Percentiles rank a stretch among this genome's conserved stretches.
phyloP scores from a whole-genome alignment of 192 early-diverging fungal genomes.

The Backusella liffmaniae region DNA sequence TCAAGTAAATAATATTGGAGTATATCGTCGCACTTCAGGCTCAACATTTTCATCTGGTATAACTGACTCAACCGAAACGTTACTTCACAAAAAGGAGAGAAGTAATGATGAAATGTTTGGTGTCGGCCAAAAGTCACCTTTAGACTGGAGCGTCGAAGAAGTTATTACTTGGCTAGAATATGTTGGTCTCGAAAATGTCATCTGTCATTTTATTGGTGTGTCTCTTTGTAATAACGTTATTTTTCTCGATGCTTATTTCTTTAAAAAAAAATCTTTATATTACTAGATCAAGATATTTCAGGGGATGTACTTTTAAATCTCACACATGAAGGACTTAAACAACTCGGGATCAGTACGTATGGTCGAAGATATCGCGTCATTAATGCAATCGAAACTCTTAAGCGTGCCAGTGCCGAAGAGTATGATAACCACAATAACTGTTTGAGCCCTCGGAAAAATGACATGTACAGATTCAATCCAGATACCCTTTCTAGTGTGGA shows the following conservation, averaged over 20 bases:
- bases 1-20: background rate
- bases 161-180: background rate
- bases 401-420: background rate
- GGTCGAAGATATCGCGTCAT: constrained; percentile 63
- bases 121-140: background rate
- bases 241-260: background rate
- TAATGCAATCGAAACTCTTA: constrained; percentile 46
- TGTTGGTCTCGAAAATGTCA: background rate
- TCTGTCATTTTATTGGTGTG: background rate
- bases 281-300: constrained; percentile 58
- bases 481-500: background rate
- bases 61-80: background rate
- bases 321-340: constrained; percentile 57
- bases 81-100: background rate
- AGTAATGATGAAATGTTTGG: background rate
- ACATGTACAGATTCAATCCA: background rate
- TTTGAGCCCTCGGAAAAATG: background rate
- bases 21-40: background rate
- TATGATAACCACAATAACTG: background rate
- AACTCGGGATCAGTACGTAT: constrained; percentile 58
- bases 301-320: constrained; percentile 58
- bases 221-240: background rate
- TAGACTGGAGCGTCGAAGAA: background rate
- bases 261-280: background rate
- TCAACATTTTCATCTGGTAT: background rate